Evolutionary conservation across 805 yeast genomes (phyloP).

Genomic region (Metschnikowia santaceciliae): DNA sequence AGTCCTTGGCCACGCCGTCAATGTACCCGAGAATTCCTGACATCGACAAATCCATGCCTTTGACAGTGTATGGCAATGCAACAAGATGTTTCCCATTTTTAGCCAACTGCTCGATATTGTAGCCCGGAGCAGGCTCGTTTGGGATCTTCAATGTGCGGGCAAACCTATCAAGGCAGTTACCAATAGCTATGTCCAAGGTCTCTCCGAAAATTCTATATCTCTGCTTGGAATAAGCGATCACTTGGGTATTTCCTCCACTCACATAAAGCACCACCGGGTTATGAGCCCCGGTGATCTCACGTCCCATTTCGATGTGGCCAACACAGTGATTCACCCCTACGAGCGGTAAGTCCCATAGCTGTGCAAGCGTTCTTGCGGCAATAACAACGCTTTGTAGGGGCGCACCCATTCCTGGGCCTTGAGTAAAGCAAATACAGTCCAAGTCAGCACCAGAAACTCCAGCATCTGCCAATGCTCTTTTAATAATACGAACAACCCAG

Average conservation of each 20-base stretch:
- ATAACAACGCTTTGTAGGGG: conserved; percentile 91
- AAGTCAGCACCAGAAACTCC: conserved; percentile 46
- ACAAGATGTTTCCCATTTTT: conserved; percentile 61
- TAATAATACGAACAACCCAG: conserved; percentile 83
- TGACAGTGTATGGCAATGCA: conserved; percentile 89
- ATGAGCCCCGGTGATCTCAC: conserved; percentile 96
- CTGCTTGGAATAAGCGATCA: conserved; percentile 92
- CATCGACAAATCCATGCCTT: conserved; percentile 98
- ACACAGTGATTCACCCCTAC: conserved; percentile 97
- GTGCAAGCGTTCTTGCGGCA: conserved; percentile 82
- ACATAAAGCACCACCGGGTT: conserved; percentile 97
- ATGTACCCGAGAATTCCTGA: conserved; percentile 88
- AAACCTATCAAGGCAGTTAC: conserved; percentile 93
- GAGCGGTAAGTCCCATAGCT: conserved; percentile 77
- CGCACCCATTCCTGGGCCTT: conserved; percentile 99
- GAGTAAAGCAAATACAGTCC: conserved; percentile 88
- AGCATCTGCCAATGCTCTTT: conserved; percentile 62
- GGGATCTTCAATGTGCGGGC: conserved; percentile 87
- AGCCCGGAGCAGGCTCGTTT: conserved; percentile 96
- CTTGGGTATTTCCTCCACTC: conserved; percentile 98
- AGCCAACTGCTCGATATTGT: conserved; percentile 93
- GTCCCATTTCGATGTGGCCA: conserved; percentile 98
- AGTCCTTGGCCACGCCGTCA: conserved; percentile 73
- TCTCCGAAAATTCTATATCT: conserved; percentile 98
- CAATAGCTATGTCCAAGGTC: conserved; percentile 95